Conservation (phyloP, 306 rosid species). For the Chamaecrista fasciculata region DNA sequence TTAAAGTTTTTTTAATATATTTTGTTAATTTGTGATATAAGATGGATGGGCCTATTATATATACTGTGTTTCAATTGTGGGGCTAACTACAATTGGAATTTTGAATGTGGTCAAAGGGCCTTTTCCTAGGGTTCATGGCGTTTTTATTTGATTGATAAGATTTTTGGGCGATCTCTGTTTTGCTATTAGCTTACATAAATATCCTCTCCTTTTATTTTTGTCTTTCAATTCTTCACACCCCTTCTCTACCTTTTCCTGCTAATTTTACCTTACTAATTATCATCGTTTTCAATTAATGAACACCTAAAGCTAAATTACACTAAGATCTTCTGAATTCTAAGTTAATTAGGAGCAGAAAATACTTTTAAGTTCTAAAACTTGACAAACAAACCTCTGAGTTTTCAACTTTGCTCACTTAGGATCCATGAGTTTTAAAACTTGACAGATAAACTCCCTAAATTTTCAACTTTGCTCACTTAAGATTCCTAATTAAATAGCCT, state of each 20-base stretch:
- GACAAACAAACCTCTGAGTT: too few species aligned
- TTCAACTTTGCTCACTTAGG: too few species aligned
- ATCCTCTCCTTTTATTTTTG: conserved; percentile 36
- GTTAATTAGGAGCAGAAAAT: too few species aligned
- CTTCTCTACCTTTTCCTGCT: not conserved
- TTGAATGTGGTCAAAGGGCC: conserved; percentile 50
- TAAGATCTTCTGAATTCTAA: too few species aligned
- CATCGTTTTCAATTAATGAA: too few species aligned
- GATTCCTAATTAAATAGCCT: too few species aligned
- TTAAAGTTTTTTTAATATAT: not conserved
- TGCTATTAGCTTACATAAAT: conserved; percentile 37
- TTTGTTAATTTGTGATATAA: not conserved
- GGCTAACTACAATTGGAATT: conserved; percentile 11
- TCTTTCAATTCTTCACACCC: conserved; percentile 43
- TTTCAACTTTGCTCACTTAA: too few species aligned
- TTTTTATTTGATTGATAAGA: conserved; percentile 31
- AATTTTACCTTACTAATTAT: not conserved
- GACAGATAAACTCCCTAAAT: too few species aligned
- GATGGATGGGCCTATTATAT: too few species aligned
- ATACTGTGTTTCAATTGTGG: not conserved
- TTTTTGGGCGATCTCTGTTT: conserved; percentile 33
- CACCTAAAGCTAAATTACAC: too few species aligned
- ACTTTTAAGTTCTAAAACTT: too few species aligned
- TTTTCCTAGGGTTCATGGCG: conserved; percentile 40
- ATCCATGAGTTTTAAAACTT: too few species aligned